Evolutionary conservation across 352 stramenopile species (phyloP), one percentile per base, ranked within the genome.

Genomic region (Blastocystis sp.): DNA sequence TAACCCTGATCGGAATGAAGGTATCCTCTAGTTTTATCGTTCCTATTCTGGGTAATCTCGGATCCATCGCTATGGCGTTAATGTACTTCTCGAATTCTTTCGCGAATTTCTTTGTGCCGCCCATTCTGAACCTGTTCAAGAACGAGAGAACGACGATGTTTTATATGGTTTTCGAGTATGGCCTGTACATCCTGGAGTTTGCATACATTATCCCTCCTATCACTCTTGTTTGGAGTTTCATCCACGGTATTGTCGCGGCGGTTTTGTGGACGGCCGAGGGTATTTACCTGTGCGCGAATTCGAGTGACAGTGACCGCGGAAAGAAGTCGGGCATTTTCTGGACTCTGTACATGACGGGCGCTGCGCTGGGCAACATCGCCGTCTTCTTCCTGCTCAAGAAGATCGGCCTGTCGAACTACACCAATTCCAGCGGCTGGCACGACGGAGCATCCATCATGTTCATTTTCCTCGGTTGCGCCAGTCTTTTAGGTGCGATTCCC

Each of bases 281-380:
- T 9, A 79, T 88, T 34, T 88, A 79, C 45, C 67, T 88, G 41
- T 76, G 45, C 41, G 78, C 52, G 9, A 88, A 88, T 52, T 88
- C 78, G 10, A 88, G 2, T 17, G 78, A 88, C 48, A 28, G 34
- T 23, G 78, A 88, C 34, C 60, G 78, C 17, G 78, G 78, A 48
- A 79, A 79, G 62, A 88, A 88, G 45, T 88, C 78, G 11, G 78
- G 78, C 7, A 43, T 88, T 38, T 88, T 88, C 67, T 88, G 78
- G 78, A 79, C 64, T n/a, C 45, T 88, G 67, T 88, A 88, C n/a
- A 88, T 88, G 78, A 79, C 78, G 34, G 78, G 78, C 38, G 67
- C 64, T 2, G 67, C 67, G 19, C 34, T 61, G 10, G 78, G 78
- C n/a, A 88, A 88, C 45, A 62, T 88, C 21, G 78, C 59, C 4